Evolutionary conservation across 2,329 filamentous ascomycete species (phyloP), one percentile per base, ranked within the genome.

Genomic region (Alternaria longipes): DNA sequence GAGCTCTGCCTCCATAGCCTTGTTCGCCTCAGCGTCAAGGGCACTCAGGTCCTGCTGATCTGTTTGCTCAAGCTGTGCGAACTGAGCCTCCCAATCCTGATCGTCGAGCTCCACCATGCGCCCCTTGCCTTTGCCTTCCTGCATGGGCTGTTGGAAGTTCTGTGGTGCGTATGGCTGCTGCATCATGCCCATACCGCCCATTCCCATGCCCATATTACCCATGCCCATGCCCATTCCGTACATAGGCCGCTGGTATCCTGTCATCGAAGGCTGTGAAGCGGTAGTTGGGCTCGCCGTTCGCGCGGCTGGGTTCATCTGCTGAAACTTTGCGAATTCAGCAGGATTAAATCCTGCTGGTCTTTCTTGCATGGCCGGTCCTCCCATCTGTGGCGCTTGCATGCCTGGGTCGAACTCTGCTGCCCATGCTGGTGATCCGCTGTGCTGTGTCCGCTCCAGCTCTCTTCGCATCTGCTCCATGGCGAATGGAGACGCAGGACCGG

Each of bases 81-180:
- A 99, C 79, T 98, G 93, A 71, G 93, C 92, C 80, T 98, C 94
- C 95, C 95, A 98, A 75, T 97, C 91, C 74, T 90, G 79, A 71
- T 99, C 94, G 76, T 97, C 93, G 24, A 98, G 86, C 81, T 98
- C 95, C 12, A 98, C 90, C 81, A 98, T 87, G 36, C 86, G 82
- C 6, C 83, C 88, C 80, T 96, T 97, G 40, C 91, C 94, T 78
- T 98, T 98, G 60, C 91, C 92, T 9, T 83, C 81, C 65, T 82
- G 76, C 59, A 80, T 74, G 36, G 79, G 79, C 63, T 72, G 71
- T 68, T 84, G 82, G 73, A 84, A 81, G 45, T 79, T 79, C 72
- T 84, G 81, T 12, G 78, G 79, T 16, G 74, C 79, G 73, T 63
- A 78, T 63, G 66, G 77, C 71, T 71, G 82, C 71, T 69, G 76